These are phyloP conservation scores for Rhizopus sp. DNA, from an alignment of 371 early-diverging fungal genomes.

Conservation along the genomic window DNA sequence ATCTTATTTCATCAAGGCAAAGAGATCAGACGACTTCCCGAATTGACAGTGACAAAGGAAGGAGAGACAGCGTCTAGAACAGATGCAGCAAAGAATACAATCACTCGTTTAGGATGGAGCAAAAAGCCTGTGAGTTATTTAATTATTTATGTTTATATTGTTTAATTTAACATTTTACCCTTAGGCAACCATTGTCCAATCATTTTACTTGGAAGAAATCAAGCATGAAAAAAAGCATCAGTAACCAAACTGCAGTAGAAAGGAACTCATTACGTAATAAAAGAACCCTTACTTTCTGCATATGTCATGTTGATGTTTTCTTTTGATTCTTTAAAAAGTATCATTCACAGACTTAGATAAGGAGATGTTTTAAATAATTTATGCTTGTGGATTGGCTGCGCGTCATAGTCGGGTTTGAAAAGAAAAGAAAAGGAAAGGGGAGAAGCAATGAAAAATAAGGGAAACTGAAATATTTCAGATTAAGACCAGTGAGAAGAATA, in stretches of 20 bases:
- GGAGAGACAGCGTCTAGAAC: constrained; percentile 21
- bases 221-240: constrained; percentile 21
- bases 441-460: no score
- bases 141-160: not conserved
- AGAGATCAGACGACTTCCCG: constrained; percentile 43
- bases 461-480: no score
- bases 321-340: no score
- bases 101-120: constrained; percentile 52
- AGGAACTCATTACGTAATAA: not conserved
- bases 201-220: constrained; percentile 44
- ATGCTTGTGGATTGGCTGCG: no score
- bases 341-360: no score
- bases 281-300: no score
- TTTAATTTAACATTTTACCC: not conserved
- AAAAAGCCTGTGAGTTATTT: constrained; percentile 42
- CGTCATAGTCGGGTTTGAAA: no score
- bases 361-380: no score
- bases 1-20: constrained; percentile 48
- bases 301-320: no score
- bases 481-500: no score
- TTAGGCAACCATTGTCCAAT: constrained; percentile 41
- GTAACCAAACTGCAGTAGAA: constrained; percentile 1
- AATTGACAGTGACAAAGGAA: constrained; percentile 35
- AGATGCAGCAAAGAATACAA: constrained; percentile 46
- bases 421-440: no score